These are phyloP conservation scores for Septoria petroselini DNA, from an alignment of 2,329 filamentous ascomycete genomes.

Conservation along the genomic window DNA sequence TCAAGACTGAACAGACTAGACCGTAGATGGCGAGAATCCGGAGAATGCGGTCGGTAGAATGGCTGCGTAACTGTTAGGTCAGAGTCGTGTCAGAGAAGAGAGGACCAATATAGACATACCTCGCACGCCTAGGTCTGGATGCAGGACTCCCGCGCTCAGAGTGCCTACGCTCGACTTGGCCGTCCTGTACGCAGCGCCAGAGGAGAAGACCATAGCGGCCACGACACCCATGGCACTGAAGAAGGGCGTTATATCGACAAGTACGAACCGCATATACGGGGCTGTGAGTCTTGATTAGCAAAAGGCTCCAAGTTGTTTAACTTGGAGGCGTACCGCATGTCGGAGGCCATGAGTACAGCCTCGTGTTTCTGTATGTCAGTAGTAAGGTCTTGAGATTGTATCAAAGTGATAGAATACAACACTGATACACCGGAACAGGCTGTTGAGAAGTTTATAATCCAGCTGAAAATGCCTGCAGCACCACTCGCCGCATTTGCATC, in stretches of 20 bases:
- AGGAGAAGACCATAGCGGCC: conserved; percentile 23
- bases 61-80: too few relatives aligned
- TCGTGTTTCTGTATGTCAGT: too few relatives aligned
- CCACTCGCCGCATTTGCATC: too few relatives aligned
- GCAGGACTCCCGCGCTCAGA: conserved; percentile 16
- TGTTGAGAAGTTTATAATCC: too few relatives aligned
- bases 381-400: too few relatives aligned
- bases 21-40: conserved; percentile 24
- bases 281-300: background rate
- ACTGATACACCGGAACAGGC: too few relatives aligned
- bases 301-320: background rate
- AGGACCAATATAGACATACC: too few relatives aligned
- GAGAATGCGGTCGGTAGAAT: conserved; percentile 20
- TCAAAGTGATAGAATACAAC: too few relatives aligned
- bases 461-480: too few relatives aligned
- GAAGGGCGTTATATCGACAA: conserved; percentile 13
- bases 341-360: conserved; percentile 1
- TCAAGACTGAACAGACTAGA: conserved; percentile 17
- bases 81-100: too few relatives aligned
- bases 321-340: conserved; percentile 2
- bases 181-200: conserved; percentile 23
- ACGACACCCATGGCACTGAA: conserved; percentile 24
- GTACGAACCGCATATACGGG: conserved; percentile 2
- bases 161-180: conserved; percentile 23
- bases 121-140: conserved; percentile 21